A percentile compares a stretch with the other conserved stretches of the same genome.
Conservation (phyloP, 108 stramenopile genomes). For the Conticribra guillardii region DNA sequence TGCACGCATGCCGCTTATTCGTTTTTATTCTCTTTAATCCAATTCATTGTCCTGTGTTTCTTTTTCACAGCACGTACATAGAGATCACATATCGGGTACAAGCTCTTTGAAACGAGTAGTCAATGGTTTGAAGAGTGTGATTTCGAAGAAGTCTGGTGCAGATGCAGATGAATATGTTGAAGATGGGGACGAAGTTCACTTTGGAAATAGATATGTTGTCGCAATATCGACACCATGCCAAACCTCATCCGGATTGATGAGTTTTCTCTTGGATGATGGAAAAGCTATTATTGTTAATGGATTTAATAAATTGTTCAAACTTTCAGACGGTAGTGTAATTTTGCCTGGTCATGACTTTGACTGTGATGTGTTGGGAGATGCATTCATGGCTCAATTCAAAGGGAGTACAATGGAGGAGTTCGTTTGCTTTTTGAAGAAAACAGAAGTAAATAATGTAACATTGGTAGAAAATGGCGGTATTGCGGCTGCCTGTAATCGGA, state of each 20-base stretch:
- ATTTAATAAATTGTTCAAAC: conserved; percentile 73
- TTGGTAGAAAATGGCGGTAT: conserved; percentile 85
- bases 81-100: conserved; percentile 92
- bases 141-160: conserved; percentile 71
- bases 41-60: no score
- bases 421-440: conserved; percentile 84
- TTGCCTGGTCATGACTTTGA: conserved; percentile 94
- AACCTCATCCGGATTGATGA: conserved; percentile 85
- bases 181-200: conserved; percentile 69
- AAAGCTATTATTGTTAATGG: conserved; percentile 80
- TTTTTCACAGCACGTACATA: no score
- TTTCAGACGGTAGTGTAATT: conserved; percentile 75
- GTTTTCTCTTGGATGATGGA: conserved; percentile 78
- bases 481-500: conserved; percentile 88
- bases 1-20: no score
- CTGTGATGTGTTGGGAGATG: conserved; percentile 74
- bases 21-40: no score
- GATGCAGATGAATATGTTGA: conserved; percentile 68
- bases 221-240: conserved; percentile 89
- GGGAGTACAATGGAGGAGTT: conserved; percentile 82
- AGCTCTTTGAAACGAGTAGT: conserved; percentile 68
- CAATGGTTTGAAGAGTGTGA: conserved; percentile 70
- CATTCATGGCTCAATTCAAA: conserved; percentile 71
- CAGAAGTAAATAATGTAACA: conserved; percentile 52
- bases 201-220: conserved; percentile 70